phyloP scores from a whole-genome alignment of 768 basidiomycete species.

The Serendipita sp. region DNA sequence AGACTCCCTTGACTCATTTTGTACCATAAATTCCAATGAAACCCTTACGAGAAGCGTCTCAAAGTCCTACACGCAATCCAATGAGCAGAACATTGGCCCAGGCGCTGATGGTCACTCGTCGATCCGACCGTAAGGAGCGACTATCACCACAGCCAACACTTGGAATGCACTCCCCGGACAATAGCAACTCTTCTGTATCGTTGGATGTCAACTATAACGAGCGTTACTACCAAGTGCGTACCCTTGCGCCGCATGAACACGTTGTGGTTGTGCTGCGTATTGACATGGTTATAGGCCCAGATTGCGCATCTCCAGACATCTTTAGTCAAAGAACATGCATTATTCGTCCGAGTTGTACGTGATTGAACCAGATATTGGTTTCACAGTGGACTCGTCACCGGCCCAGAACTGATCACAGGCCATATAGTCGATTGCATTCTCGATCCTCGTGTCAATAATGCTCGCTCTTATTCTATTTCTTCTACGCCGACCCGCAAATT shows the following conservation, averaged over 20 bases:
- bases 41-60: not conserved
- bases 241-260: not conserved
- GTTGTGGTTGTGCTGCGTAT: not conserved
- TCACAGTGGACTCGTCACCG: not conserved
- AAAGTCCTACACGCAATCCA: not conserved
- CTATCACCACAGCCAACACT: not conserved
- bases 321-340: not conserved
- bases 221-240: constrained; percentile 4
- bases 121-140: not conserved
- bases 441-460: not conserved
- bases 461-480: not conserved
- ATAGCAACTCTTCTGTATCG: not conserved
- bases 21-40: not conserved
- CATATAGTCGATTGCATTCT: not conserved
- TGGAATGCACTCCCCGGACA: not conserved
- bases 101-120: not conserved
- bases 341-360: constrained; percentile 2
- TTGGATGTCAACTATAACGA: not conserved
- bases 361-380: not conserved
- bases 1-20: no score
- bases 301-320: constrained; percentile 5
- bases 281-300: not conserved
- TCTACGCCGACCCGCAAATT: not conserved
- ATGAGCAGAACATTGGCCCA: not conserved
- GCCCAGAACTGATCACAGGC: not conserved